These are phyloP conservation scores for Chlorella variabilis DNA, from an alignment of 163 green algal genomes.

Conservation along the genomic window DNA sequence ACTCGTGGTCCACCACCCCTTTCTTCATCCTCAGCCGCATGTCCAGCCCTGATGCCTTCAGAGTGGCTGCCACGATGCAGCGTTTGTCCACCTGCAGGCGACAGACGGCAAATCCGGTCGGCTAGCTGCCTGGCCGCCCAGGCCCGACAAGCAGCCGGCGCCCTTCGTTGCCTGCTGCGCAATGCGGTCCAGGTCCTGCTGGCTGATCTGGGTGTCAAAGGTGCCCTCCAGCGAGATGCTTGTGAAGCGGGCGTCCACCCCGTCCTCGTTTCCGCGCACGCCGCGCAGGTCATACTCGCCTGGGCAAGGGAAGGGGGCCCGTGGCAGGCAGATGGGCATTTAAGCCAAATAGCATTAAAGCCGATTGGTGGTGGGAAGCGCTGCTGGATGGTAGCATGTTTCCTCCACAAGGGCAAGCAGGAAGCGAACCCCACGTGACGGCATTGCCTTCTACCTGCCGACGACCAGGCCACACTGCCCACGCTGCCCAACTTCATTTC, in stretches of 20 bases:
- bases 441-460: too few species aligned
- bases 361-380: too few species aligned
- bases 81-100: slow-evolving; percentile 6
- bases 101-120: not conserved
- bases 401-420: too few species aligned
- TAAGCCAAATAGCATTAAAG: too few species aligned
- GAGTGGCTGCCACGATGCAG: slow-evolving; percentile 35
- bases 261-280: slow-evolving; percentile 16
- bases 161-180: not conserved
- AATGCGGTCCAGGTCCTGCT: slow-evolving; percentile 25
- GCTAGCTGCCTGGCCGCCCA: too few species aligned
- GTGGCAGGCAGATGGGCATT: not conserved
- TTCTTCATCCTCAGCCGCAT: slow-evolving; percentile 39
- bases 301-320: not conserved
- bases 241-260: slow-evolving; percentile 22
- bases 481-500: slow-evolving; percentile 9
- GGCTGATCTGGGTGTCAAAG: slow-evolving; percentile 8
- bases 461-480: not conserved
- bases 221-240: slow-evolving; percentile 16
- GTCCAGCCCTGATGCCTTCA: slow-evolving; percentile 32
- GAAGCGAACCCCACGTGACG: too few species aligned
- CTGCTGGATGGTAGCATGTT: too few species aligned
- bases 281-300: slow-evolving; percentile 19
- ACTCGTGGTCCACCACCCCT: slow-evolving; percentile 24
- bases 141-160: too few species aligned